phyloP scores from a whole-genome alignment of 2,329 filamentous ascomycete genomes.

The Akanthomyces uredinophilus region DNA sequence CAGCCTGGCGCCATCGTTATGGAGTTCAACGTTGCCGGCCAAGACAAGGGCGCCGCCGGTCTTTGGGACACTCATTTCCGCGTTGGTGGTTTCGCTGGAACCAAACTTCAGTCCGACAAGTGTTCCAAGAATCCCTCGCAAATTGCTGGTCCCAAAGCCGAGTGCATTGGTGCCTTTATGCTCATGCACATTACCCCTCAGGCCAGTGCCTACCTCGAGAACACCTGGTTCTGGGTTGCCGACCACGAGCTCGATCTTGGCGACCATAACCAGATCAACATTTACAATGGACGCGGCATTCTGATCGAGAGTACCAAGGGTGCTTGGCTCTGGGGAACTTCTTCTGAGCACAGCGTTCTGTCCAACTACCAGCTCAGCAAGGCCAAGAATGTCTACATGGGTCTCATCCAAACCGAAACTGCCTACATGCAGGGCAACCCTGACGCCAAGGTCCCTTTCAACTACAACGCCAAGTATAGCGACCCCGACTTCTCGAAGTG shows the following conservation, averaged over 20 bases:
- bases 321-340: constrained; percentile 76
- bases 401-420: constrained; percentile 82
- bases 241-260: constrained; percentile 80
- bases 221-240: constrained; percentile 84
- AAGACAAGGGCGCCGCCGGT: constrained; percentile 63
- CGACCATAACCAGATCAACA: constrained; percentile 72
- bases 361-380: constrained; percentile 84
- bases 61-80: constrained; percentile 98
- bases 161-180: constrained; percentile 71
- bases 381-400: constrained; percentile 76
- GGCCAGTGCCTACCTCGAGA: constrained; percentile 75
- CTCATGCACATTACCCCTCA: constrained; percentile 59
- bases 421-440: constrained; percentile 85
- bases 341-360: constrained; percentile 59
- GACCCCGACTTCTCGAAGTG: constrained; percentile 68
- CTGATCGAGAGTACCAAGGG: constrained; percentile 69
- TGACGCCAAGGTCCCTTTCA: constrained; percentile 61
- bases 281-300: constrained; percentile 84
- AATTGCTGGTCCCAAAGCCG: constrained; percentile 54
- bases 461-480: constrained; percentile 47
- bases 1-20: constrained; percentile 85
- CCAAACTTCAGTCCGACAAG: constrained; percentile 70
- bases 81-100: constrained; percentile 81
- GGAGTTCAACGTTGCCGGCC: constrained; percentile 79
- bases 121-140: constrained; percentile 71